Conservation (phyloP, 768 basidiomycete species). For the Termitomyces sp. region DNA sequence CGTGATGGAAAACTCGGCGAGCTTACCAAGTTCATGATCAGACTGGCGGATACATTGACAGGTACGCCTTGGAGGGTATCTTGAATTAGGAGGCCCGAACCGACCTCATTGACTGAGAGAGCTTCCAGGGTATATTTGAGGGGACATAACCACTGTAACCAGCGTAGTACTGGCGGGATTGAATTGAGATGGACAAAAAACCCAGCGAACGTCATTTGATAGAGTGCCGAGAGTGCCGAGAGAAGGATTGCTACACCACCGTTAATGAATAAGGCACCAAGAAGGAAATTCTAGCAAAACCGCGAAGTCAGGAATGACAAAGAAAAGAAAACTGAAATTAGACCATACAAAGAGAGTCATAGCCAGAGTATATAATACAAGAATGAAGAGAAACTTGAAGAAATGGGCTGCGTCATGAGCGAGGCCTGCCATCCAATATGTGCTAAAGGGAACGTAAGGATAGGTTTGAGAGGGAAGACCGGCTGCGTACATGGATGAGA, state of each 20-base stretch:
- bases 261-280: conserved; percentile 78
- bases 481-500: conserved; percentile 68
- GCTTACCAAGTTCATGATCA: conserved; percentile 83
- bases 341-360: conserved; percentile 80
- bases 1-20: too few species aligned
- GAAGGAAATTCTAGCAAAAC: conserved; percentile 71
- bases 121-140: conserved; percentile 84
- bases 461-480: not conserved
- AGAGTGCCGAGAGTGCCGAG: conserved; percentile 68
- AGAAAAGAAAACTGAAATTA: not conserved
- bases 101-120: conserved; percentile 87
- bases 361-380: conserved; percentile 77
- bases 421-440: conserved; percentile 96
- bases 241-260: conserved; percentile 89
- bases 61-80: conserved; percentile 80
- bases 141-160: conserved; percentile 89
- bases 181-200: conserved; percentile 86
- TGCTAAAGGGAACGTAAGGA: conserved; percentile 31
- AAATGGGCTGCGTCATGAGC: conserved; percentile 71
- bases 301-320: not conserved
- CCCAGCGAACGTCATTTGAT: conserved; percentile 85
- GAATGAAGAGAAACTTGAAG: conserved; percentile 93
- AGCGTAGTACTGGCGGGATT: conserved; percentile 88
- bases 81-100: conserved; percentile 77
- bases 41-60: conserved; percentile 66